These are phyloP conservation scores for Coelastrella sp. DNA, from an alignment of 139 green algal species.

Conservation along the genomic window DNA sequence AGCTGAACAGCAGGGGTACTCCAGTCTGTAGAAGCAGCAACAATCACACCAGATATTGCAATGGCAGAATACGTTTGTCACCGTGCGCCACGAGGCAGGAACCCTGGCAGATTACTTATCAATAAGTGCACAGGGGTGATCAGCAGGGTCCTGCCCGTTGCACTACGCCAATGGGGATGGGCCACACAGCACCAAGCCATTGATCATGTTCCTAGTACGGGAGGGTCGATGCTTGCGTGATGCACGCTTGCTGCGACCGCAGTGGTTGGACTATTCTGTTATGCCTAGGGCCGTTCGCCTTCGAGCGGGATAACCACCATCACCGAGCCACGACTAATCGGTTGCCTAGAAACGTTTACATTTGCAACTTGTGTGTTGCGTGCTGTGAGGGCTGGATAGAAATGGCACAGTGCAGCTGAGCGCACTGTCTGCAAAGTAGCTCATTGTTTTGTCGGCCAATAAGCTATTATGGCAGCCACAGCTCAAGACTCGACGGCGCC, in stretches of 20 bases:
- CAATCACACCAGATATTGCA: no score
- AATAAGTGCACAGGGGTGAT: no score
- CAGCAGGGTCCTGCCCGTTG: no score
- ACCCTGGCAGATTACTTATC: no score
- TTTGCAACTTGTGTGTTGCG: no score
- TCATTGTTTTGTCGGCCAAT: neutral
- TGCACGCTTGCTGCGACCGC: no score
- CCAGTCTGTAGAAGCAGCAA: no score
- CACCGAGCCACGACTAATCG: neutral
- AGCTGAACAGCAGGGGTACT: no score
- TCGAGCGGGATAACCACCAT: neutral
- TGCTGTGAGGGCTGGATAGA: neutral
- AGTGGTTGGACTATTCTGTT: neutral
- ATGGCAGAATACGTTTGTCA: no score
- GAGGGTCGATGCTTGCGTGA: neutral
- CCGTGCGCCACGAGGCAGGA: no score
- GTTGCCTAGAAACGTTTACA: no score
- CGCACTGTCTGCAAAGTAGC: neutral
- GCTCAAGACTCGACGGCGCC: conserved; percentile 84
- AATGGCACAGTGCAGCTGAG: neutral
- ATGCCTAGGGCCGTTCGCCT: neutral
- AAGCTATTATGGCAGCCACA: conserved; percentile 72
- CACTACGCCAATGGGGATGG: no score
- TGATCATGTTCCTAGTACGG: neutral
- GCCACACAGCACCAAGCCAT: neutral